Conservation (phyloP, 169 alveolate genomes). For the Plasmodium berghei region DNA sequence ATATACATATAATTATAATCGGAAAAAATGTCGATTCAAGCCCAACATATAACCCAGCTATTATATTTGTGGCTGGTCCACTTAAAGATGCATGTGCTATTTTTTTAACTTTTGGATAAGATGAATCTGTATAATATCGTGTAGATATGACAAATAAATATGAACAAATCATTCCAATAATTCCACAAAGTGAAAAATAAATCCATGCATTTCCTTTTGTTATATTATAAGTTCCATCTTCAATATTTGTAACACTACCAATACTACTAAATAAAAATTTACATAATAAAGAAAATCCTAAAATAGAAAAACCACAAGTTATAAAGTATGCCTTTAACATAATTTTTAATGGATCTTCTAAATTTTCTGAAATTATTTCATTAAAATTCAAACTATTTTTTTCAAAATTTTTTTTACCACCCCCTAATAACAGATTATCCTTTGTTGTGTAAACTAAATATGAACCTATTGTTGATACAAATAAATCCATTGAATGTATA, state of each 20-base stretch:
- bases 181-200: conserved; percentile 84
- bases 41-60: conserved; percentile 88
- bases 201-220: conserved; percentile 77
- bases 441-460: conserved; percentile 82
- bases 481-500: conserved; percentile 89
- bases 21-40: conserved; percentile 86
- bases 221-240: not conserved
- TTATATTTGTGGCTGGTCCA: conserved; percentile 92
- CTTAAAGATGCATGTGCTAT: conserved; percentile 89
- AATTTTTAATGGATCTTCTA: conserved; percentile 66
- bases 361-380: conserved; percentile 15
- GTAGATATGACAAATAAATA: conserved; percentile 90
- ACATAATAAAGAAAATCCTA: conserved; percentile 86
- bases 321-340: conserved; percentile 81
- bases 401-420: not conserved
- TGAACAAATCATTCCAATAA: conserved; percentile 88
- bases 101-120: conserved; percentile 85
- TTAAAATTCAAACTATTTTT: conserved; percentile 33
- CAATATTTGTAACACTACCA: too few relatives aligned
- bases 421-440: conserved; percentile 78
- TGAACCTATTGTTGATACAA: conserved; percentile 86
- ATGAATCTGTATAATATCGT: conserved; percentile 92
- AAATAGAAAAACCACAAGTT: conserved; percentile 81
- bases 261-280: conserved; percentile 79
- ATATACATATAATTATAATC: conserved; percentile 79